phyloP scores from a whole-genome alignment of 2,329 filamentous ascomycete genomes.

The Teratosphaeria epicoccoides region DNA sequence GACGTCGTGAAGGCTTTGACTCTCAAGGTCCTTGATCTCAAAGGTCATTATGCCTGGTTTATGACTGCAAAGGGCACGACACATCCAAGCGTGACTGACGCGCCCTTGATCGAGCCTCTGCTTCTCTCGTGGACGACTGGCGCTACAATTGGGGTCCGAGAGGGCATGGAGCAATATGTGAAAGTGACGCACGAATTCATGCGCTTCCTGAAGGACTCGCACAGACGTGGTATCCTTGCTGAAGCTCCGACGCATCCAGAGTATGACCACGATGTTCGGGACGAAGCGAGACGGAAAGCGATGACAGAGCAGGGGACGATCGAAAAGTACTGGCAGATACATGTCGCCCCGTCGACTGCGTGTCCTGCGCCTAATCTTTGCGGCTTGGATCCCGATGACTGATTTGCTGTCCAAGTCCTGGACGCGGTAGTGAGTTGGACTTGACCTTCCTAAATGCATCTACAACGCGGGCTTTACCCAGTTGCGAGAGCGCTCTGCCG shows the following conservation, averaged over 20 bases:
- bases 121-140: constrained; percentile 53
- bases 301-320: constrained; percentile 13
- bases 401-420: too few species aligned
- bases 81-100: constrained; percentile 57
- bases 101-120: constrained; percentile 52
- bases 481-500: not conserved
- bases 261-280: constrained; percentile 23
- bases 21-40: constrained; percentile 32
- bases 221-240: constrained; percentile 39
- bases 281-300: constrained; percentile 16
- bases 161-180: constrained; percentile 52
- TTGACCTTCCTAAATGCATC: not conserved
- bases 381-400: constrained; percentile 9
- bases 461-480: not conserved
- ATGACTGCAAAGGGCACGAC: constrained; percentile 32
- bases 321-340: constrained; percentile 33
- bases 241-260: constrained; percentile 37
- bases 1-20: constrained; percentile 50
- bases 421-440: too few species aligned
- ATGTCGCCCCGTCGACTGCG: constrained; percentile 28
- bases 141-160: constrained; percentile 45
- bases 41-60: constrained; percentile 29
- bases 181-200: constrained; percentile 49
- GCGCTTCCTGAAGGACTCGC: constrained; percentile 33
- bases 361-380: constrained; percentile 12